These are phyloP conservation scores for Deakozyma indianensis DNA, from an alignment of 805 yeast species.

Conservation along the genomic window DNA sequence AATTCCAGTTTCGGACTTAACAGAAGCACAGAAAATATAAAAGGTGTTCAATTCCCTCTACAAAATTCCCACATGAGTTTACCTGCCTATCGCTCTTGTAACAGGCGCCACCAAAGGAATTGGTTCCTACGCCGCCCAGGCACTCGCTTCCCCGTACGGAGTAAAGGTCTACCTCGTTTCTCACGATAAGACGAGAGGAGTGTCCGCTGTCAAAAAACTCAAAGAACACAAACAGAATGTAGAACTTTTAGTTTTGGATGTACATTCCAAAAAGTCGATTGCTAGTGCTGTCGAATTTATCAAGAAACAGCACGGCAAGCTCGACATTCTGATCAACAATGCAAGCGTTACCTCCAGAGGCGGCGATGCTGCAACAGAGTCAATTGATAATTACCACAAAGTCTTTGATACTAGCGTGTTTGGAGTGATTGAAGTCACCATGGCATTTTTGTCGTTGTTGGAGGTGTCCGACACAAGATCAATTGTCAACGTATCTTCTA, in stretches of 20 bases:
- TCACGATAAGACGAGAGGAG: not conserved
- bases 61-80: too few relatives aligned
- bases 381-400: not conserved
- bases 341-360: not conserved
- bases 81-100: constrained; percentile 2
- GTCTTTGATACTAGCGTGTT: not conserved
- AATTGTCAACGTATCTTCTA: not conserved
- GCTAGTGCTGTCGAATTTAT: not conserved
- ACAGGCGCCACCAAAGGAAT: constrained; percentile 6
- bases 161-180: not conserved
- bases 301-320: not conserved
- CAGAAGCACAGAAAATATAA: too few relatives aligned
- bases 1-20: too few relatives aligned
- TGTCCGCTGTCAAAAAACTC: not conserved
- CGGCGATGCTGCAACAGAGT: not conserved
- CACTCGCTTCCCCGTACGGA: constrained; percentile 1
- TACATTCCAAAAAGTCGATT: not conserved
- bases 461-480: not conserved
- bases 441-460: constrained; percentile 1
- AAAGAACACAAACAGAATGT: not conserved
- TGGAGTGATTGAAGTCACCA: not conserved
- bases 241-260: constrained; percentile 1
- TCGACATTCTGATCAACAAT: constrained; percentile 21
- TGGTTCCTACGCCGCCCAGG: constrained; percentile 3
- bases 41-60: too few relatives aligned